Evolutionary conservation across 2,329 filamentous ascomycete species (phyloP), one percentile per base, ranked within the genome.

Genomic region (Balansia obtecta): DNA sequence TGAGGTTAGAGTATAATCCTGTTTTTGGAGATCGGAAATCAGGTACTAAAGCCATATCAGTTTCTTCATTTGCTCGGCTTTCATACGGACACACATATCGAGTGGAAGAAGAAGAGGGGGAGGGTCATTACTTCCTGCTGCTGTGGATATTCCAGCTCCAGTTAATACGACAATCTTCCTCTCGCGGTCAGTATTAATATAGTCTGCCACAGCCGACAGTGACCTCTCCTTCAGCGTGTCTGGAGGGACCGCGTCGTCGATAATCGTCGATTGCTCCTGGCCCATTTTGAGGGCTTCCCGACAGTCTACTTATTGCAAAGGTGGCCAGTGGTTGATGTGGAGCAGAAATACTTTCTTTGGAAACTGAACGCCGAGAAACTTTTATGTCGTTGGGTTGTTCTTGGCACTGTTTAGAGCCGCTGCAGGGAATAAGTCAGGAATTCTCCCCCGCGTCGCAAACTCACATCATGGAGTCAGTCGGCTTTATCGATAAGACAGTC

Each of bases 1-100:
- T 85, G 16, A 98, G 82, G 62, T 97, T 97, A 60, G 88, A 84
- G 66, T 98, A 98, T 11, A 98, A 78, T 3, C 93, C 93, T 0
- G 91, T 97, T 52, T 88, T 85, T 54, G 91, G 90, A 2, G 89
- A 95, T 56, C 93, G 79, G 66, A 97, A 98, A 68, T 98, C 93
- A 54, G 93, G 93, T 55, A 98, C 91, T 68, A 72, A 2, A 40
- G 51, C 27, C 7, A 30, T 1, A 15, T 37, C 7, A 37, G 34
- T 37, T 37, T 15, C 34, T 37, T 27, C 27, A 15, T 6, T 37
- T 13, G 13, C 34, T 15, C 11, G 15, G 15, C 11, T 37, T 15
- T 37, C 3, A 12, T 37, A 37, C 9, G 34, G 11, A 12, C 9
- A 12, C 34, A 15, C 10, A 37, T 10, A 10, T 22, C 27, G 12